Percentiles rank a stretch among this genome's conserved stretches.
Conservation (phyloP, 2,329 filamentous ascomycete genomes). For the Pseudogymnoascus sp. region DNA sequence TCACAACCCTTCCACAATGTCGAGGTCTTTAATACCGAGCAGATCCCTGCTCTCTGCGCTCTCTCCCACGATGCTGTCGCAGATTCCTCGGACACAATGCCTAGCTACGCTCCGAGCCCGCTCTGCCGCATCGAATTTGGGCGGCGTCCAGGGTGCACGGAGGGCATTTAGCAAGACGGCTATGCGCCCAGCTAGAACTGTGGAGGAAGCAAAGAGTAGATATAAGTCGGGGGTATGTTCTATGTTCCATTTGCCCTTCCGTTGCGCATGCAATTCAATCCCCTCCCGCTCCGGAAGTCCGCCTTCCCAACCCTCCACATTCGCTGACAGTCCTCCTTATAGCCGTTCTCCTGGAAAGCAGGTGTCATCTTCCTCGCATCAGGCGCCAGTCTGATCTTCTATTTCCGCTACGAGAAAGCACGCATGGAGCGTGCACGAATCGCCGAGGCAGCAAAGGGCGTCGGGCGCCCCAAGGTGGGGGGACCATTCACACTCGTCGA, state of each 20-base stretch:
- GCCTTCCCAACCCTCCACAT: not conserved
- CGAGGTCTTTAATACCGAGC: slow-evolving; percentile 23
- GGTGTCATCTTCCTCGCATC: slow-evolving; percentile 77
- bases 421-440: slow-evolving; percentile 84
- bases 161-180: slow-evolving; percentile 17
- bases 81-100: slow-evolving; percentile 12
- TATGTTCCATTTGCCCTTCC: not conserved
- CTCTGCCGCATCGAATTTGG: not conserved
- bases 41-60: slow-evolving; percentile 18
- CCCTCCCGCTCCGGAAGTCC: not conserved
- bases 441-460: slow-evolving; percentile 85
- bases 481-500: slow-evolving; percentile 78
- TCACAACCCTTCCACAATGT: slow-evolving; percentile 15
- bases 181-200: slow-evolving; percentile 25
- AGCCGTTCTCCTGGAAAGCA: slow-evolving; percentile 93
- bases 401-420: slow-evolving; percentile 89
- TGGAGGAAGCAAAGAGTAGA: slow-evolving; percentile 26
- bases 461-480: slow-evolving; percentile 88
- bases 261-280: not conserved
- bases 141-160: not conserved
- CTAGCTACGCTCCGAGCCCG: not conserved
- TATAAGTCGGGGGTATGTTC: slow-evolving; percentile 26
- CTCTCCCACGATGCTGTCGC: slow-evolving; percentile 14
- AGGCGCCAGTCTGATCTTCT: slow-evolving; percentile 71
- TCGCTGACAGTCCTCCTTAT: not conserved